phyloP scores from a whole-genome alignment of 129 eudicot species.

The Tanacetum coccineum region DNA sequence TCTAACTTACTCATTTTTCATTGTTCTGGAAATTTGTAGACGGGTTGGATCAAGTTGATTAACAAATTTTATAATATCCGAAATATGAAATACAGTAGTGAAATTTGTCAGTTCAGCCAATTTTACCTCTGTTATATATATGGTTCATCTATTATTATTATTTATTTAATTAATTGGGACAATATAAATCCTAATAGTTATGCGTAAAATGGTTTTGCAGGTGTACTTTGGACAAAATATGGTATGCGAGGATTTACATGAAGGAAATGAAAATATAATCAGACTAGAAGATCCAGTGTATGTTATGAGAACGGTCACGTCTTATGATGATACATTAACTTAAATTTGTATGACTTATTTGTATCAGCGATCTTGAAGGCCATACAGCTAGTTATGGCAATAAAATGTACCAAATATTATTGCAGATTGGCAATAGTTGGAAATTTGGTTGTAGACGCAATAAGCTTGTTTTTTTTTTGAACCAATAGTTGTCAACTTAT shows the following conservation, averaged over 20 bases:
- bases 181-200: neutral
- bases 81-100: too few species aligned
- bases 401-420: too few species aligned
- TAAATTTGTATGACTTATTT: neutral
- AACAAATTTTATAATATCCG: too few species aligned
- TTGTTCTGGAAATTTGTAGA: neutral
- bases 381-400: too few species aligned
- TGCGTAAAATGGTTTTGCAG: conserved; percentile 31
- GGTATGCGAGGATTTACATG: conserved; percentile 53
- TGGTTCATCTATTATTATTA: neutral
- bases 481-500: too few species aligned
- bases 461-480: too few species aligned
- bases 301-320: conserved; percentile 33
- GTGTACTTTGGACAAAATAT: conserved; percentile 86
- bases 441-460: too few species aligned
- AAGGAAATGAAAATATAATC: conserved; percentile 35
- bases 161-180: neutral
- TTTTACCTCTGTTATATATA: neutral
- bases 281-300: conserved; percentile 53
- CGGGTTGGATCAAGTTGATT: too few species aligned
- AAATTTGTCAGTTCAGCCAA: too few species aligned
- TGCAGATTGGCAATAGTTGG: too few species aligned
- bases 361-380: neutral
- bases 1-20: neutral
- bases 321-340: conserved; percentile 37